These are phyloP conservation scores for rapeseed (Brassica napus) DNA, from an alignment of 345 rosid genomes.

Conservation along the genomic window Da-Ae NC_063440.1:21955001-21955500, in stretches of 20 bases:
- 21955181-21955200: neutral
- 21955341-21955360: neutral
- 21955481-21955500: neutral
- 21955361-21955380: conserved; percentile 33
- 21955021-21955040: neutral
- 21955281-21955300: neutral
- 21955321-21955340: neutral
- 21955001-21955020: neutral
- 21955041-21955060: too few relatives aligned
- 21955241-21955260: neutral
- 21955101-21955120: neutral
- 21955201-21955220: neutral
- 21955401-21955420: conserved; percentile 70
- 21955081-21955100: too few relatives aligned
- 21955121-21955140: neutral
- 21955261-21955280: neutral
- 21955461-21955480: neutral
- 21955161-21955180: conserved; percentile 14
- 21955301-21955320: neutral
- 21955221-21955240: neutral
- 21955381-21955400: conserved; percentile 64
- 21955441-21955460: conserved; percentile 78
- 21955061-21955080: too few relatives aligned
- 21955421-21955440: conserved; percentile 66
- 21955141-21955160: conserved; percentile 20